These are phyloP conservation scores for Porcisia deanei DNA, from an alignment of 208 protist species.

Conservation along the genomic window DNA sequence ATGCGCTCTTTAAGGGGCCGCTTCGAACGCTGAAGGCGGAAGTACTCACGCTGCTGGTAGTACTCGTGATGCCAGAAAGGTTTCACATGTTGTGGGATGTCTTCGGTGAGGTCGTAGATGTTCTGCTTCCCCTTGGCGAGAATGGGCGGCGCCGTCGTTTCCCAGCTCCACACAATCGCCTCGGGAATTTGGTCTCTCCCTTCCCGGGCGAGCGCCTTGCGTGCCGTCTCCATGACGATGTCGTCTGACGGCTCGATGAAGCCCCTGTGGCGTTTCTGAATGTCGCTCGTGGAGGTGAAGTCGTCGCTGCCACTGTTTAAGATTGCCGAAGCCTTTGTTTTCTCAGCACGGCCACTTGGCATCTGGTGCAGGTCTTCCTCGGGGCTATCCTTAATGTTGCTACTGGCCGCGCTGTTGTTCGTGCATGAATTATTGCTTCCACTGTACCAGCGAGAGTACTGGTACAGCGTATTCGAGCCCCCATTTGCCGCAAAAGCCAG, in stretches of 20 bases:
- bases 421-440: neutral
- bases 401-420: neutral
- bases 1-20: constrained; percentile 72
- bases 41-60: constrained; percentile 90
- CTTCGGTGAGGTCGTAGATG: constrained; percentile 84
- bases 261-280: constrained; percentile 47
- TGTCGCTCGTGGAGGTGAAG: constrained; percentile 6
- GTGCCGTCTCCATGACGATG: constrained; percentile 84
- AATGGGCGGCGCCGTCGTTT: constrained; percentile 75
- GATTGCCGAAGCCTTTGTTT: neutral
- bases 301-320: neutral
- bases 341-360: neutral
- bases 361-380: neutral
- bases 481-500: neutral
- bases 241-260: constrained; percentile 85
- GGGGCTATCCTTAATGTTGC: neutral
- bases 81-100: constrained; percentile 88
- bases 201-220: constrained; percentile 77
- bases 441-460: constrained; percentile 22
- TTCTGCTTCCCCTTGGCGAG: constrained; percentile 80
- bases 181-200: constrained; percentile 72
- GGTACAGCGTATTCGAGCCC: neutral
- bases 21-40: constrained; percentile 78
- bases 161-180: constrained; percentile 78
- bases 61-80: constrained; percentile 89